phyloP scores from a whole-genome alignment of 2,329 filamentous ascomycete genomes.

The Fusarium palustre region DNA sequence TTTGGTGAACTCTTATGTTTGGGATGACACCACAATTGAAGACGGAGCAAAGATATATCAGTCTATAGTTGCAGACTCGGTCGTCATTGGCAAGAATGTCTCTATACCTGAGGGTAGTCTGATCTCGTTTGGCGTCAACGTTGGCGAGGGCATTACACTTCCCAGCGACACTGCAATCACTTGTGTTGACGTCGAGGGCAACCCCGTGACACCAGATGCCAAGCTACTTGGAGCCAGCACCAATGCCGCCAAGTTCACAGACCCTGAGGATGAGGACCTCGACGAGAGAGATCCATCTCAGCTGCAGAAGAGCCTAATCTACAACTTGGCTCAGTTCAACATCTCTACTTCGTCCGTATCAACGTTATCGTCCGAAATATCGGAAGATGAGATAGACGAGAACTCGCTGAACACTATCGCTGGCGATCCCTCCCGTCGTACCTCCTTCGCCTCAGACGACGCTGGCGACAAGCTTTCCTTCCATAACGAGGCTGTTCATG shows the following conservation, averaged over 20 bases:
- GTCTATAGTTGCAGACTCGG: conserved; percentile 81
- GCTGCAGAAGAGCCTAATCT: conserved; percentile 68
- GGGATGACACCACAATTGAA: conserved; percentile 83
- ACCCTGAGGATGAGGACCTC: conserved; percentile 62
- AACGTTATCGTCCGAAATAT: conserved; percentile 72
- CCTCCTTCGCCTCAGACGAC: conserved; percentile 79
- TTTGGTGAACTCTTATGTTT: conserved; percentile 85
- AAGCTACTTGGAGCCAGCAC: conserved; percentile 62
- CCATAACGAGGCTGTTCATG: conserved; percentile 86
- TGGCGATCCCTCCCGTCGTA: conserved; percentile 71
- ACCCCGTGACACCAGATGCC: conserved; percentile 56
- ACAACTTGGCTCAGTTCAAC: conserved; percentile 64
- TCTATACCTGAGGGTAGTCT: conserved; percentile 78
- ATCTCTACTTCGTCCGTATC: conserved; percentile 68
- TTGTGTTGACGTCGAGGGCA: conserved; percentile 53
- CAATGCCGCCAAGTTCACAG: conserved; percentile 62
- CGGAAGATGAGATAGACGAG: conserved; percentile 74
- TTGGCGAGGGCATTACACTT: conserved; percentile 71
- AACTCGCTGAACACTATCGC: conserved; percentile 62
- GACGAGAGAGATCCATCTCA: conserved; percentile 62
- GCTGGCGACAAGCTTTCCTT: conserved; percentile 72
- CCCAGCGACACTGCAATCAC: conserved; percentile 52
- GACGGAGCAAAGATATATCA: conserved; percentile 77
- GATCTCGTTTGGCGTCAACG: conserved; percentile 80
- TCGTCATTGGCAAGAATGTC: conserved; percentile 76